Evolutionary conservation across 2,329 filamentous ascomycete species (phyloP).

Genomic region (Phymatotrichopsis omnivora): DNA sequence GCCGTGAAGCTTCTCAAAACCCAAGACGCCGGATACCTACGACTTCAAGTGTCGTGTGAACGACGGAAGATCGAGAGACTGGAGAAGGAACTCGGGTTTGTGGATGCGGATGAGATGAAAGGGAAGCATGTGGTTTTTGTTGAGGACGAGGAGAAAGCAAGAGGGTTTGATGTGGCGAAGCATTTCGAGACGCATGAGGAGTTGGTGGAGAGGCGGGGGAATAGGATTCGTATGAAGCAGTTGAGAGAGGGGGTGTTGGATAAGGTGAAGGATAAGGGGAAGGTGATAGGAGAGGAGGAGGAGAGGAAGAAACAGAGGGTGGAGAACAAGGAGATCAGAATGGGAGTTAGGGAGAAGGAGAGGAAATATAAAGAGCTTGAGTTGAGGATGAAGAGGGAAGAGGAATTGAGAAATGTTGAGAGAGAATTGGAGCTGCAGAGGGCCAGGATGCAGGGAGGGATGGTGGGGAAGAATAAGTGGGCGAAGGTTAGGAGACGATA

Average conservation of each 20-base stretch:
- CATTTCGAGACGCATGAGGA: slow-evolving; percentile 26
- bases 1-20: slow-evolving; percentile 56
- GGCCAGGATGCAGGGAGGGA: slow-evolving; percentile 55
- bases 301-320: slow-evolving; percentile 39
- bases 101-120: slow-evolving; percentile 28
- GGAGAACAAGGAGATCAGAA: slow-evolving; percentile 48
- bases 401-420: slow-evolving; percentile 51
- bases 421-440: slow-evolving; percentile 39
- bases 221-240: slow-evolving; percentile 22
- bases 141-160: slow-evolving; percentile 25
- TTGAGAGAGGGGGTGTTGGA: slow-evolving; percentile 6
- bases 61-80: slow-evolving; percentile 48
- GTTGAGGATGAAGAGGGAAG: slow-evolving; percentile 65
- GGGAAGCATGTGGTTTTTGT: slow-evolving; percentile 35
- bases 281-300: slow-evolving; percentile 29
- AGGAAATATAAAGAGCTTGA: slow-evolving; percentile 75
- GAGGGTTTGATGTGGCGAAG: slow-evolving; percentile 18
- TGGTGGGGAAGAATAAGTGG: slow-evolving; percentile 40
- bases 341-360: slow-evolving; percentile 50
- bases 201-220: slow-evolving; percentile 20
- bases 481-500: slow-evolving; percentile 30
- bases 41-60: slow-evolving; percentile 51
- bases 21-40: slow-evolving; percentile 55
- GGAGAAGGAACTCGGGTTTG: slow-evolving; percentile 45
- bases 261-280: slow-evolving; percentile 11